Conservation (phyloP, 2,329 filamentous ascomycete genomes). For the Beauveria australis region DNA sequence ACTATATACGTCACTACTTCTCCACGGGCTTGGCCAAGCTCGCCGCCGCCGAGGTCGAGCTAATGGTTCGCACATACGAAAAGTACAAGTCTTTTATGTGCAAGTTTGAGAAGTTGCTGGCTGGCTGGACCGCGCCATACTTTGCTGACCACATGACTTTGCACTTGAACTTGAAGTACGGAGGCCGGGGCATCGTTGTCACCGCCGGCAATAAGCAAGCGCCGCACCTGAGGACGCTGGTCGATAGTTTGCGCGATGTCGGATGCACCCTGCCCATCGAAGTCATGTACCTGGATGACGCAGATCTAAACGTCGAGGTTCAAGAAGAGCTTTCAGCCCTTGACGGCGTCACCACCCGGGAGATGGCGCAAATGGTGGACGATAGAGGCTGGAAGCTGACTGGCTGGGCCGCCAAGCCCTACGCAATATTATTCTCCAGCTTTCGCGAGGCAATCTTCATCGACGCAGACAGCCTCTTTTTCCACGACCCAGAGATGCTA, state of each 20-base stretch:
- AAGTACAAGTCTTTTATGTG: background rate
- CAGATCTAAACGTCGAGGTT: background rate
- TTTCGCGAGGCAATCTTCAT: slow-evolving; percentile 5
- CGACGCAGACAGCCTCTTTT: slow-evolving; percentile 4
- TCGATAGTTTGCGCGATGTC: background rate
- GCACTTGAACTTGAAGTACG: slow-evolving; percentile 1
- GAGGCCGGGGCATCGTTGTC: slow-evolving; percentile 1
- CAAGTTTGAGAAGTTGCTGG: background rate
- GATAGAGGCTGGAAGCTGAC: background rate
- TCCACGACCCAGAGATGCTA: background rate
- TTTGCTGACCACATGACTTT: slow-evolving; percentile 3
- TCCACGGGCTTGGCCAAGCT: background rate
- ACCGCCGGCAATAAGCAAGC: background rate
- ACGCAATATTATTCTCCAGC: background rate
- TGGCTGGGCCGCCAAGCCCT: slow-evolving; percentile 1
- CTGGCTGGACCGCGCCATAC: slow-evolving; percentile 1
- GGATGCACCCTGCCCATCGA: slow-evolving; percentile 5
- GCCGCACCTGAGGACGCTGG: background rate
- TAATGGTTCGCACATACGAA: background rate
- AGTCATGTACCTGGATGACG: slow-evolving; percentile 2
- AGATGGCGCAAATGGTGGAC: slow-evolving; percentile 4
- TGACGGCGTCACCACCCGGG: background rate
- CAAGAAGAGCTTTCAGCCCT: background rate
- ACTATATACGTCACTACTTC: background rate
- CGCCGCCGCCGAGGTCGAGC: background rate